phyloP scores from a whole-genome alignment of 2,329 filamentous ascomycete species.

The Apiospora rasikravindrae region DNA sequence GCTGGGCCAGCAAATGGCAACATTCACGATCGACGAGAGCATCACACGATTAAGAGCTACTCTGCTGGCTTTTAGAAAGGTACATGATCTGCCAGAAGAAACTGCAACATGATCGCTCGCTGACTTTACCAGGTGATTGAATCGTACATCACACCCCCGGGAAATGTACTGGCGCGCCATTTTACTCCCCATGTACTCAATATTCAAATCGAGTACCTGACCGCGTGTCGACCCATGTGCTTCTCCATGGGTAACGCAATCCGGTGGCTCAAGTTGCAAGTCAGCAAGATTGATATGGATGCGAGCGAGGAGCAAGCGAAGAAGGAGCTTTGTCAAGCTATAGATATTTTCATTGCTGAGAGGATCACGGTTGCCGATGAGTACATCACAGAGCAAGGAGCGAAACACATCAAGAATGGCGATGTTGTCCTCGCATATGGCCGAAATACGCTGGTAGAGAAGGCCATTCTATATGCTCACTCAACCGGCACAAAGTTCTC shows the following conservation, averaged over 20 bases:
- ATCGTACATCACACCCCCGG: slow-evolving; percentile 87
- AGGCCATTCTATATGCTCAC: slow-evolving; percentile 76
- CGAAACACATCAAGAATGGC: slow-evolving; percentile 75
- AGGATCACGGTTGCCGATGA: slow-evolving; percentile 86
- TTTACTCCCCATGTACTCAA: slow-evolving; percentile 90
- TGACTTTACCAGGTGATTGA: slow-evolving; percentile 72
- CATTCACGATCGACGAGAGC: slow-evolving; percentile 87
- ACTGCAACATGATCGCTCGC: background rate
- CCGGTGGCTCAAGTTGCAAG: slow-evolving; percentile 89
- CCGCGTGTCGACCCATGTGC: slow-evolving; percentile 91
- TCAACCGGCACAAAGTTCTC: slow-evolving; percentile 74
- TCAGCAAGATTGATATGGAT: slow-evolving; percentile 88
- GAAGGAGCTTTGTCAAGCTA: slow-evolving; percentile 74
- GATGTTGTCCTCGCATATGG: slow-evolving; percentile 88
- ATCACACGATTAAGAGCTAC: slow-evolving; percentile 88
- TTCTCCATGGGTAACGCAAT: slow-evolving; percentile 98
- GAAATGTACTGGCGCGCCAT: slow-evolving; percentile 86
- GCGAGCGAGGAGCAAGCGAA: slow-evolving; percentile 84
- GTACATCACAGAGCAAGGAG: slow-evolving; percentile 79
- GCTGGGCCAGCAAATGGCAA: slow-evolving; percentile 87
- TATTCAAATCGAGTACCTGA: slow-evolving; percentile 93
- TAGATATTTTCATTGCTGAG: slow-evolving; percentile 90
- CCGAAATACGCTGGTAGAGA: slow-evolving; percentile 84
- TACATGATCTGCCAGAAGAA: slow-evolving; percentile 40
- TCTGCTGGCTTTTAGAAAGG: slow-evolving; percentile 86